Evolutionary conservation across 169 alveolate species (phyloP).

Genomic region (Cryptosporidium felis): DNA sequence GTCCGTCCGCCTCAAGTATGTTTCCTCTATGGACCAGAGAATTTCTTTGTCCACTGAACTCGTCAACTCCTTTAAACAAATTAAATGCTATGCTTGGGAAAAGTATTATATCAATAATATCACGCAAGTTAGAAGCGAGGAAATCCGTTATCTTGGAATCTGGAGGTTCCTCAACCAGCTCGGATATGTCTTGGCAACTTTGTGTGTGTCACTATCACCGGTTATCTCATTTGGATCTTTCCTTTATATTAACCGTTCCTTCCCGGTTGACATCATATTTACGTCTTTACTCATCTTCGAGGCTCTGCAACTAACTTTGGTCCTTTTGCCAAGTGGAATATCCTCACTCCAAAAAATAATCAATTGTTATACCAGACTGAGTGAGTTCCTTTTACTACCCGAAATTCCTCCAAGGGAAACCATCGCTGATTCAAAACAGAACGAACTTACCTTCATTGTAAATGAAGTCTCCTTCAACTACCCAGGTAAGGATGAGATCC

Average conservation of each 20-base stretch:
- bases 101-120: slow-evolving; percentile 39
- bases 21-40: slow-evolving; percentile 33
- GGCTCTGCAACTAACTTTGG: slow-evolving; percentile 18
- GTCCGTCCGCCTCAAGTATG: slow-evolving; percentile 22
- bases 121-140: slow-evolving; percentile 18
- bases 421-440: neutral
- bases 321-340: slow-evolving; percentile 34
- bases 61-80: slow-evolving; percentile 50
- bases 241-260: neutral
- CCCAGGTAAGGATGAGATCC: neutral
- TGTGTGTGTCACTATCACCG: slow-evolving; percentile 56
- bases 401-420: neutral
- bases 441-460: neutral
- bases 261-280: slow-evolving; percentile 38
- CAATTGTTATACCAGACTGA: slow-evolving; percentile 34
- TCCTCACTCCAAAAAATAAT: slow-evolving; percentile 41
- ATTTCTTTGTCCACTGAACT: slow-evolving; percentile 47
- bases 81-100: slow-evolving; percentile 70
- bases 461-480: slow-evolving; percentile 2
- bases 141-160: slow-evolving; percentile 7
- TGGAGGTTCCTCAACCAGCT: slow-evolving; percentile 62
- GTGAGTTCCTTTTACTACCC: slow-evolving; percentile 18
- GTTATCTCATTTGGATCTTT: slow-evolving; percentile 62
- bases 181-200: slow-evolving; percentile 44
- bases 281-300: slow-evolving; percentile 51